Evolutionary conservation across 805 yeast genomes (phyloP).

Genomic region (Wickerhamiella alocasiicola): DNA sequence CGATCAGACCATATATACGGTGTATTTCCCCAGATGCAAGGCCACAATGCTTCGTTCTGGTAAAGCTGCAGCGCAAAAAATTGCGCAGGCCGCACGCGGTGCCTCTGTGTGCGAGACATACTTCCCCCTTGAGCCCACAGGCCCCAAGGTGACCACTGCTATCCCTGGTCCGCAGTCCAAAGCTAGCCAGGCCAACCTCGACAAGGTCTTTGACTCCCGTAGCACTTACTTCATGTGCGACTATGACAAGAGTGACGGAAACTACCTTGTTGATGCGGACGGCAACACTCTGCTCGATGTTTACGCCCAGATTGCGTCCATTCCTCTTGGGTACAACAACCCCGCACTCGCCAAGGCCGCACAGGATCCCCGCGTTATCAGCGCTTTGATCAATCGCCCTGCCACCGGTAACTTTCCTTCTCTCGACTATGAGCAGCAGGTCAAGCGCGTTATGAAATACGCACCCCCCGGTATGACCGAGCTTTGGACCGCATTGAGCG

Average conservation of each 20-base stretch:
- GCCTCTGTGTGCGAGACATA: slow-evolving; percentile 21
- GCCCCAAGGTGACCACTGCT: slow-evolving; percentile 48
- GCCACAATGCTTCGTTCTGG: slow-evolving; percentile 4
- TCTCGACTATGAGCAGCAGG: slow-evolving; percentile 37
- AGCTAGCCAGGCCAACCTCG: slow-evolving; percentile 41
- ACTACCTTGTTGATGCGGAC: slow-evolving; percentile 69
- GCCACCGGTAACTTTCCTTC: slow-evolving; percentile 78
- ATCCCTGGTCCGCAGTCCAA: slow-evolving; percentile 70
- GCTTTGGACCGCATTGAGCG: slow-evolving; percentile 71
- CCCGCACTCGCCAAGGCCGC: slow-evolving; percentile 63
- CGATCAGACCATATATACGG: background rate
- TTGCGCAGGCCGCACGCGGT: background rate
- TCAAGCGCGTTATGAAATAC: slow-evolving; percentile 49
- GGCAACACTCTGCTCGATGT: slow-evolving; percentile 65
- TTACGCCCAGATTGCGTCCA: slow-evolving; percentile 76
- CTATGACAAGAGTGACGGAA: slow-evolving; percentile 62
- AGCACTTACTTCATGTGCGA: slow-evolving; percentile 67
- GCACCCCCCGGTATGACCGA: slow-evolving; percentile 70
- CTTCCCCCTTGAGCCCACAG: slow-evolving; percentile 72
- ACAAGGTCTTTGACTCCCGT: slow-evolving; percentile 53
- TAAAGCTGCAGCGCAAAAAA: background rate
- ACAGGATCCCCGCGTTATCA: slow-evolving; percentile 52
- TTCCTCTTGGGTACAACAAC: slow-evolving; percentile 76
- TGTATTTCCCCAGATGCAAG: background rate
- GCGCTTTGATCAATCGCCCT: slow-evolving; percentile 70